Percentiles rank a stretch among this genome's conserved stretches.
phyloP scores from a whole-genome alignment of 169 alveolate genomes.

The Ichthyophthirius multifiliis region DNA sequence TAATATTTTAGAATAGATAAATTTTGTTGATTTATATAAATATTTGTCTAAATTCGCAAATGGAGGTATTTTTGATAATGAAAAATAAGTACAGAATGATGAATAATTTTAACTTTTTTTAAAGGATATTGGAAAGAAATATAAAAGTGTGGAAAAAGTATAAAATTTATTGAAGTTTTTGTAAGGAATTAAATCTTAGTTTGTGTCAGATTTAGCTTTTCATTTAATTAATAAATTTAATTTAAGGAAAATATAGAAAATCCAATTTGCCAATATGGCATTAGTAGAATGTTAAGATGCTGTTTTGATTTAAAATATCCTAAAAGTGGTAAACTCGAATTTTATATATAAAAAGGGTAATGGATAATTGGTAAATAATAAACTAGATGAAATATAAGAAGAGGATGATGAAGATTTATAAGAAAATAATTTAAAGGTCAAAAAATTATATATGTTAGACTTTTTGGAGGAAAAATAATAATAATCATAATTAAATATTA shows the following conservation, averaged over 20 bases:
- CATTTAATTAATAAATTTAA: not conserved
- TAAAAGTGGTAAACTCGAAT: too few species aligned
- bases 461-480: too few species aligned
- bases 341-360: too few species aligned
- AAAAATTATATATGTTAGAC: too few species aligned
- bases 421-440: too few species aligned
- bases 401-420: too few species aligned
- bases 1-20: not conserved
- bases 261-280: not conserved
- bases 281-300: not conserved
- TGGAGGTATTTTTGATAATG: not conserved
- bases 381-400: too few species aligned
- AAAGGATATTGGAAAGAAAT: not conserved
- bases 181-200: not conserved
- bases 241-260: not conserved
- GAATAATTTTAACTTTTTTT: not conserved
- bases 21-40: too few species aligned
- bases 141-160: not conserved
- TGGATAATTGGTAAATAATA: too few species aligned
- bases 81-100: not conserved
- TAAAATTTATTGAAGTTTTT: not conserved
- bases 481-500: too few species aligned
- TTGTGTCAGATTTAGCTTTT: not conserved
- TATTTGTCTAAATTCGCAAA: too few species aligned
- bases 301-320: not conserved